Evolutionary conservation across 768 basidiomycete genomes (phyloP).

Genomic region (Mrakia hoshinonis): DNA sequence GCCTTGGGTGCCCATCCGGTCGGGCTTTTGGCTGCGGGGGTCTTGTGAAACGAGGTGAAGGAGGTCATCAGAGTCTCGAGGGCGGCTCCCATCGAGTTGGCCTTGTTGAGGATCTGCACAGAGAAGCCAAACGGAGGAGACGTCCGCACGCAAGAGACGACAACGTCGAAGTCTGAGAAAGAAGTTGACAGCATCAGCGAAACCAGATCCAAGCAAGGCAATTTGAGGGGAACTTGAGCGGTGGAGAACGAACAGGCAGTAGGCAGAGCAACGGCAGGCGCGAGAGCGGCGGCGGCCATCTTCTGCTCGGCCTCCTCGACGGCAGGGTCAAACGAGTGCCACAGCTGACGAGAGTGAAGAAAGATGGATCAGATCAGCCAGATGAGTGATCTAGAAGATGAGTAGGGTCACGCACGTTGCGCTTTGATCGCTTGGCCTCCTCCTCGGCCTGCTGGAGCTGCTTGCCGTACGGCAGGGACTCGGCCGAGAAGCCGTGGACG

Average conservation of each 20-base stretch:
- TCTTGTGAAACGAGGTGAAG: slow-evolving; percentile 76
- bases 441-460: slow-evolving; percentile 79
- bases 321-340: slow-evolving; percentile 70
- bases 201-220: not conserved
- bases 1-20: slow-evolving; percentile 68
- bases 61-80: slow-evolving; percentile 91
- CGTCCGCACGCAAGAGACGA: slow-evolving; percentile 76
- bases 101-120: slow-evolving; percentile 61
- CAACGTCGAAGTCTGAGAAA: slow-evolving; percentile 72
- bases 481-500: slow-evolving; percentile 81
- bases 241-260: not conserved
- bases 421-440: slow-evolving; percentile 69
- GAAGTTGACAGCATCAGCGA: not conserved
- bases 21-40: slow-evolving; percentile 49
- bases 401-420: slow-evolving; percentile 54
- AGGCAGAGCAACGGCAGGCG: slow-evolving; percentile 44
- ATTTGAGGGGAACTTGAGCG: not conserved
- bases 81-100: slow-evolving; percentile 75
- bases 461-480: slow-evolving; percentile 65
- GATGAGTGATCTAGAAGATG: not conserved
- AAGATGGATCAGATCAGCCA: not conserved
- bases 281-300: slow-evolving; percentile 46
- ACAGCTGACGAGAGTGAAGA: slow-evolving; percentile 51
- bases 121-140: slow-evolving; percentile 69
- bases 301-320: slow-evolving; percentile 46